These are phyloP conservation scores for Cymodocea nodosa DNA, from an alignment of 116 monocot species.

Conservation along the genomic window DNA sequence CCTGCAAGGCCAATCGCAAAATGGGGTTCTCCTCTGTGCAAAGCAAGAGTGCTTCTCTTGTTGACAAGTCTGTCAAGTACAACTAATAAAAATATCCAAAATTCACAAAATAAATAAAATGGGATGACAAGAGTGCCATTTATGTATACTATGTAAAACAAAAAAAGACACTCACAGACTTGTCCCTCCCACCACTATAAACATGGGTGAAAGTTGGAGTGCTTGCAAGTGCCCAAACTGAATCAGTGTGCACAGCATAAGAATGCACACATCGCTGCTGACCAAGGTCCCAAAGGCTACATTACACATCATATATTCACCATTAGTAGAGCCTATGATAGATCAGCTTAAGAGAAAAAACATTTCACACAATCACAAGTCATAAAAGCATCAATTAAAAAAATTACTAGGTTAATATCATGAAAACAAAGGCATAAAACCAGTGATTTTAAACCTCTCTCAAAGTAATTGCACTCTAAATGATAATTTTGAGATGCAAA, in stretches of 20 bases:
- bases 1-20: constrained; percentile 72
- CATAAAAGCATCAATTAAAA: no score
- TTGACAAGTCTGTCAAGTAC: constrained; percentile 84
- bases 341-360: no score
- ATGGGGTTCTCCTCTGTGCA: constrained; percentile 83
- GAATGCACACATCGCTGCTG: constrained; percentile 97
- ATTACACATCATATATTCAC: constrained; percentile 3
- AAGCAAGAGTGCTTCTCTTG: constrained; percentile 77
- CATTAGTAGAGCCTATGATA: constrained; percentile 1
- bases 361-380: no score
- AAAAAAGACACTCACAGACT: constrained; percentile 46
- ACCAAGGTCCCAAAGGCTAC: constrained; percentile 99
- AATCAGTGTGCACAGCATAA: constrained; percentile 98
- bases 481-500: neutral
- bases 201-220: constrained; percentile 86
- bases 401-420: no score
- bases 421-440: no score
- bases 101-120: constrained; percentile 6
- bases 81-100: constrained; percentile 36
- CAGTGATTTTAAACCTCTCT: neutral
- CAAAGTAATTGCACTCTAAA: neutral
- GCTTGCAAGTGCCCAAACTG: constrained; percentile 97
- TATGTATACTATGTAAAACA: neutral
- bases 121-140: neutral
- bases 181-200: constrained; percentile 96